Conservation (phyloP, 2,329 filamentous ascomycete species). For the Calonectria honghensis region DNA sequence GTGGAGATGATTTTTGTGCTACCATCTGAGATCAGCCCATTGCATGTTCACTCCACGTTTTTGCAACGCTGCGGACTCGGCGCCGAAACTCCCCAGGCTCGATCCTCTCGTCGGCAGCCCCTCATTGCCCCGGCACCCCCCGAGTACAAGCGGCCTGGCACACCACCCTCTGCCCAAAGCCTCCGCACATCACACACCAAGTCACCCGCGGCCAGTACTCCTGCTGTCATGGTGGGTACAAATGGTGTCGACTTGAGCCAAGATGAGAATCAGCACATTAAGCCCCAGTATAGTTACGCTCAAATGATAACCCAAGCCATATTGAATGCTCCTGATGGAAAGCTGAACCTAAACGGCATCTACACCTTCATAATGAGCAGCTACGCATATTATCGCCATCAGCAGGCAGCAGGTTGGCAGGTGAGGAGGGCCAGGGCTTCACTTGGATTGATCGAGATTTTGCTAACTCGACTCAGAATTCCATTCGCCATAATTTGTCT, state of each 20-base stretch:
- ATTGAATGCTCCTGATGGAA: slow-evolving; percentile 88
- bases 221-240: slow-evolving; percentile 62
- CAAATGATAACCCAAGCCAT: slow-evolving; percentile 98
- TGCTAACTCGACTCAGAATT: slow-evolving; percentile 77
- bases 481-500: slow-evolving; percentile 96
- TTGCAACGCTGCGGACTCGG: slow-evolving; percentile 79
- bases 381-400: slow-evolving; percentile 95
- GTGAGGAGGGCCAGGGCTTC: slow-evolving; percentile 69
- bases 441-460: not conserved
- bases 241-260: slow-evolving; percentile 84
- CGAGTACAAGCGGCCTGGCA: slow-evolving; percentile 76
- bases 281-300: slow-evolving; percentile 96
- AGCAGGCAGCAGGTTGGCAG: slow-evolving; percentile 89
- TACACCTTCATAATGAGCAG: slow-evolving; percentile 94
- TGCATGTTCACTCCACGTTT: slow-evolving; percentile 81
- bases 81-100: slow-evolving; percentile 54
- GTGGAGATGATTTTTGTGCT: slow-evolving; percentile 99
- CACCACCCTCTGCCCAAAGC: slow-evolving; percentile 70
- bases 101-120: slow-evolving; percentile 63
- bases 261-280: slow-evolving; percentile 91
- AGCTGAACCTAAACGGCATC: slow-evolving; percentile 92
- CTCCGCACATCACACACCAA: slow-evolving; percentile 51
- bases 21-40: slow-evolving; percentile 81
- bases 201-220: slow-evolving; percentile 60
- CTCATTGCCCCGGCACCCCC: slow-evolving; percentile 76